A percentile compares a stretch with the other conserved stretches of the same genome.
phyloP scores from a whole-genome alignment of 2,329 filamentous ascomycete genomes.

The Neospermospora avenae region DNA sequence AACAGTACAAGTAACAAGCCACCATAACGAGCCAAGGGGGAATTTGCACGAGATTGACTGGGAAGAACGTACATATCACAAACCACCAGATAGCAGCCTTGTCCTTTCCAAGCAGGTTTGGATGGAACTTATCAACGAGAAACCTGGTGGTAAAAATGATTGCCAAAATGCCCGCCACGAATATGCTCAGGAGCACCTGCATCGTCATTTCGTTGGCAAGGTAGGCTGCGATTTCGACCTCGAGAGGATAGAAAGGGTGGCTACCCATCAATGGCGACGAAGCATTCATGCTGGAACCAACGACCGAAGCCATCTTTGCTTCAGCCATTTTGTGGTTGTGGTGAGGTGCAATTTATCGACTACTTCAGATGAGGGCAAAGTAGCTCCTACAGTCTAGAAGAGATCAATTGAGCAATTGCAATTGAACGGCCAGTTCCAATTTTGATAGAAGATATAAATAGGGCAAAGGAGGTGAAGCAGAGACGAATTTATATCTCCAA shows the following conservation, averaged over 20 bases:
- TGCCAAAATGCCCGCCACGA: constrained; percentile 51
- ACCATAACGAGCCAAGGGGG: background rate
- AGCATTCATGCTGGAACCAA: constrained; percentile 20
- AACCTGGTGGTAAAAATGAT: constrained; percentile 57
- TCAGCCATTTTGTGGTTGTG: constrained; percentile 2
- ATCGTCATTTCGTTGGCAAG: constrained; percentile 63
- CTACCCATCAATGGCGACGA: constrained; percentile 22
- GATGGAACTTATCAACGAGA: constrained; percentile 50
- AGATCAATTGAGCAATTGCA: background rate
- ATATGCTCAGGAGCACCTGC: constrained; percentile 55
- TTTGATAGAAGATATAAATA: background rate
- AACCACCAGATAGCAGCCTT: constrained; percentile 69
- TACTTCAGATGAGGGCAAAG: too few species aligned
- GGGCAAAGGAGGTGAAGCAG: background rate
- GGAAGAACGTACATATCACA: constrained; percentile 59
- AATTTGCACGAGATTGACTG: constrained; percentile 30
- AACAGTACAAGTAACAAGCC: background rate
- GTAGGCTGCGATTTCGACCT: constrained; percentile 60
- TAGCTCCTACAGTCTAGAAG: background rate
- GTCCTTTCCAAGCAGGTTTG: constrained; percentile 51
- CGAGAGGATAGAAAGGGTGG: constrained; percentile 71
- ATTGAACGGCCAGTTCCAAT: background rate
- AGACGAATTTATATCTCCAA: background rate
- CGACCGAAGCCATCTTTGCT: constrained; percentile 18
- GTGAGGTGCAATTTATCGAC: background rate